These are phyloP conservation scores for Heterobasidion irregulare DNA, from an alignment of 1,284 basidiomycete species.

Conservation along the genomic window DNA sequence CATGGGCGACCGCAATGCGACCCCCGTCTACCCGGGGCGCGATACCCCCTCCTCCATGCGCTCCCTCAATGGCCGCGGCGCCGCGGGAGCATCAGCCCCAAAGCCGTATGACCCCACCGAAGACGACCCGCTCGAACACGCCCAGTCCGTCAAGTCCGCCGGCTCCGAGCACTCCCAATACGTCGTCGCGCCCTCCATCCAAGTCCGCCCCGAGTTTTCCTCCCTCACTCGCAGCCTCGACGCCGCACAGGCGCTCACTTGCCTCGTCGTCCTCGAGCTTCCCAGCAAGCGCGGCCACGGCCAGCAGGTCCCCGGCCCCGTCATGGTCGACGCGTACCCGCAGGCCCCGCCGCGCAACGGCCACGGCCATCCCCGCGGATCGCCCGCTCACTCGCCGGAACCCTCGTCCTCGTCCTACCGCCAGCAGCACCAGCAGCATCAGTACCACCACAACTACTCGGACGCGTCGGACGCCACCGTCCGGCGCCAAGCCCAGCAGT, in stretches of 20 bases:
- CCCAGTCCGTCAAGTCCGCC: conserved; percentile 40
- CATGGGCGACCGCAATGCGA: conserved; percentile 57
- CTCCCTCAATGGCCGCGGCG: conserved; percentile 18
- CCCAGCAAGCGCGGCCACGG: conserved; percentile 57
- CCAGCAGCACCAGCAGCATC: conserved; percentile 1
- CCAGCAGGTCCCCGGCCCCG: conserved; percentile 47
- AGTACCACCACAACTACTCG: not conserved
- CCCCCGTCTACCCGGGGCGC: conserved; percentile 59
- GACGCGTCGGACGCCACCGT: conserved; percentile 12
- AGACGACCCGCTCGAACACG: conserved; percentile 73
- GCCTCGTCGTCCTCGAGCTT: conserved; percentile 85
- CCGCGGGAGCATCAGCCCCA: conserved; percentile 19
- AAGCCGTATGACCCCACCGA: conserved; percentile 54
- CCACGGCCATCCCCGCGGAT: not conserved
- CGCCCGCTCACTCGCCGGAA: conserved; percentile 1
- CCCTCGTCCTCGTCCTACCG: not conserved
- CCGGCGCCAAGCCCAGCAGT: conserved; percentile 6
- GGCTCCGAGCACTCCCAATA: conserved; percentile 47
- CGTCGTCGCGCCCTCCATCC: conserved; percentile 82
- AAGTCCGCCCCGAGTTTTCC: conserved; percentile 83
- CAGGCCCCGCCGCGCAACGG: not conserved
- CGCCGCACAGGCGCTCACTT: conserved; percentile 74
- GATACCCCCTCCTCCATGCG: conserved; percentile 40
- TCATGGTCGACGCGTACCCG: conserved; percentile 37
- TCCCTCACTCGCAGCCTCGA: conserved; percentile 71